Percentiles rank a stretch among this genome's conserved stretches.
Conservation (phyloP, 495 filamentous ascomycete species). For the Lichenothelia convexa region DNA sequence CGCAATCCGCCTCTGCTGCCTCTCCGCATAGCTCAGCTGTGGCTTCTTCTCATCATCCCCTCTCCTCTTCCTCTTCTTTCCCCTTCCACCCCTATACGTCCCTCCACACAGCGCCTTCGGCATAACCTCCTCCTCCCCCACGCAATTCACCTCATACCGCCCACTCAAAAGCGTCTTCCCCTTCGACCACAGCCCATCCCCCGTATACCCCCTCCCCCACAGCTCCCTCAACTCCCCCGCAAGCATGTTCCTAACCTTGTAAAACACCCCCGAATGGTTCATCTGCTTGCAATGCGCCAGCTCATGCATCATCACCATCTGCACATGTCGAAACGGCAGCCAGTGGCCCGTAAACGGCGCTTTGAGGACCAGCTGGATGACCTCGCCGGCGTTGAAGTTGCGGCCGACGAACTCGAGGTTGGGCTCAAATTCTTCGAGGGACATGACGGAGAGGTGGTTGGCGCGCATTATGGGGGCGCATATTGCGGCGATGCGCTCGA, state of each 20-base stretch:
- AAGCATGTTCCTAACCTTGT: constrained; percentile 50
- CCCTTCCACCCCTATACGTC: constrained; percentile 36
- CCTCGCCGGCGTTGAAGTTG: constrained; percentile 74
- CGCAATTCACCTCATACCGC: constrained; percentile 34
- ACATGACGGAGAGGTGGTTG: constrained; percentile 46
- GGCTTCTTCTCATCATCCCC: constrained; percentile 20
- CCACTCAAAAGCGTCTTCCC: constrained; percentile 42
- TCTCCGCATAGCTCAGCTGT: constrained; percentile 40
- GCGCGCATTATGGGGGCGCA: constrained; percentile 57
- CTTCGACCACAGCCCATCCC: constrained; percentile 61
- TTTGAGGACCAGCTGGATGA: constrained; percentile 60
- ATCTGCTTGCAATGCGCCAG: constrained; percentile 69
- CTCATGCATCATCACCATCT: constrained; percentile 74
- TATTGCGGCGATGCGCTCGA: constrained; percentile 62
- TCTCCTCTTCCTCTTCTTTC: constrained; percentile 29
- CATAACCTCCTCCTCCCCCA: constrained; percentile 30
- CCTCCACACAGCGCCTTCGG: constrained; percentile 45
- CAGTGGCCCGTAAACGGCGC: constrained; percentile 28
- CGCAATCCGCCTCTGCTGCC: constrained; percentile 40
- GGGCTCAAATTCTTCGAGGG: constrained; percentile 58
- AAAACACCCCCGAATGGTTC: constrained; percentile 60
- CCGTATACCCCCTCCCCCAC: constrained; percentile 47
- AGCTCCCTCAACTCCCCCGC: constrained; percentile 43
- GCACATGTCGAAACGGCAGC: constrained; percentile 53
- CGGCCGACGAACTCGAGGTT: constrained; percentile 60